Evolutionary conservation across 148 eudicot species (phyloP).

Genomic region (Chenopodium quinoa): DNA sequence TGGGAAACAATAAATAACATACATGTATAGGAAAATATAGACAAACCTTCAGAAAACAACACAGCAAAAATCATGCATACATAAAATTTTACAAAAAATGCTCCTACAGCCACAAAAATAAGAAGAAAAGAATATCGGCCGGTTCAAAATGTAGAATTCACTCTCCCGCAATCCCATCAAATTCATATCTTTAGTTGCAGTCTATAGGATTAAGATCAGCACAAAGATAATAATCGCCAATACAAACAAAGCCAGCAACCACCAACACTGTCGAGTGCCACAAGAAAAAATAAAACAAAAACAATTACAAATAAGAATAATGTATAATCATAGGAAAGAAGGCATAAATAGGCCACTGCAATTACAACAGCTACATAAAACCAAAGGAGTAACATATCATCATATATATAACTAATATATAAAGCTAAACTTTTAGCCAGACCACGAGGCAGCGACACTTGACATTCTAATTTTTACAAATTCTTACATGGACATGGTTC

Average conservation of each 20-base stretch:
- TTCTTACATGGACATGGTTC: too few relatives aligned
- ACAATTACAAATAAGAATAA: background rate
- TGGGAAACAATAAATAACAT: too few relatives aligned
- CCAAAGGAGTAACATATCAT: too few relatives aligned
- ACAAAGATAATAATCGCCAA: slow-evolving; percentile 46
- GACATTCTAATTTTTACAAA: too few relatives aligned
- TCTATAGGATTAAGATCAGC: slow-evolving; percentile 45
- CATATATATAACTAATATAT: too few relatives aligned
- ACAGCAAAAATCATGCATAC: slow-evolving; percentile 14
- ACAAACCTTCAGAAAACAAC: slow-evolving; percentile 8
- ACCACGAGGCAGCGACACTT: too few relatives aligned
- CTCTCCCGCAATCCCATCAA: slow-evolving; percentile 2
- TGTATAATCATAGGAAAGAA: too few relatives aligned
- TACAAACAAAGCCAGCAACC: slow-evolving; percentile 48
- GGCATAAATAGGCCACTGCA: background rate
- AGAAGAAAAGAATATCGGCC: slow-evolving; percentile 22
- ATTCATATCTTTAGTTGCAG: slow-evolving; percentile 16
- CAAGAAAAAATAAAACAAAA: background rate
- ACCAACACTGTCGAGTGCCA: slow-evolving; percentile 55
- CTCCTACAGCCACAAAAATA: slow-evolving; percentile 14
- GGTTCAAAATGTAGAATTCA: slow-evolving; percentile 6
- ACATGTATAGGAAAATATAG: slow-evolving; percentile 1
- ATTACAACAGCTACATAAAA: too few relatives aligned
- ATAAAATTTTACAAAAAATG: slow-evolving; percentile 21
- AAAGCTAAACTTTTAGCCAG: too few relatives aligned